These are phyloP conservation scores for Prototheca cutis DNA, from an alignment of 163 green algal species.

Conservation along the genomic window DNA sequence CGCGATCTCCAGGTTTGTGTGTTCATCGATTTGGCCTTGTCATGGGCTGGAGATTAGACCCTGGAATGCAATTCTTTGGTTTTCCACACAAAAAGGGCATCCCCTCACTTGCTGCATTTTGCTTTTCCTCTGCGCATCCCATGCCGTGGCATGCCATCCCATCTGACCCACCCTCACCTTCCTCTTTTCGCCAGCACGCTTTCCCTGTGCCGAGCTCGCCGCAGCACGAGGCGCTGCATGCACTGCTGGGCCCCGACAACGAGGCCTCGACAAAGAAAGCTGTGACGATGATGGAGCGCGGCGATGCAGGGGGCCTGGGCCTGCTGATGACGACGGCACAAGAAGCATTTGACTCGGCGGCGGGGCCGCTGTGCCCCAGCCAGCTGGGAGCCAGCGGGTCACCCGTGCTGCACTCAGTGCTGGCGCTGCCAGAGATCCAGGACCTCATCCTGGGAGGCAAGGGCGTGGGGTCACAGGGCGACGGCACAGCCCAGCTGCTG, in stretches of 20 bases:
- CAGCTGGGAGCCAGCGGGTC: slow-evolving; percentile 37
- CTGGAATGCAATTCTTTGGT: no score
- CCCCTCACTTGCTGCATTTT: no score
- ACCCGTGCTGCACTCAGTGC: slow-evolving; percentile 46
- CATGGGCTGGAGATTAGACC: no score
- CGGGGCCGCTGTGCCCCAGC: slow-evolving; percentile 40
- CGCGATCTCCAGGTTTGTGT: slow-evolving; percentile 38
- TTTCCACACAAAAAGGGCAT: no score
- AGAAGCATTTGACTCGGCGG: slow-evolving; percentile 40
- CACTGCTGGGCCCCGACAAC: slow-evolving; percentile 49
- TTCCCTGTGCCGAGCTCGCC: slow-evolving; percentile 34
- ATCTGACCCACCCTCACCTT: neutral
- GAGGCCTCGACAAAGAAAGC: slow-evolving; percentile 19
- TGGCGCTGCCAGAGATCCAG: slow-evolving; percentile 29
- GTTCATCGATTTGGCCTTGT: no score
- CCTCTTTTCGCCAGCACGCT: slow-evolving; percentile 9
- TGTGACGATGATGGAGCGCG: slow-evolving; percentile 22
- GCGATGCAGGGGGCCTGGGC: slow-evolving; percentile 7
- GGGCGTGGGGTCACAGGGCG: slow-evolving; percentile 58
- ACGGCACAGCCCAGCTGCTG: slow-evolving; percentile 66
- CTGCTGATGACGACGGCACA: slow-evolving; percentile 44
- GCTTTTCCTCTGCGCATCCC: no score
- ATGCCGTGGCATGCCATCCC: no score
- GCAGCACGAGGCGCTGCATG: slow-evolving; percentile 24
- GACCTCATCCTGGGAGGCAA: slow-evolving; percentile 50